Percentiles rank a stretch among this genome's conserved stretches.
Conservation (phyloP, 352 stramenopile species). For the Aphanomyces stellatus region DNA sequence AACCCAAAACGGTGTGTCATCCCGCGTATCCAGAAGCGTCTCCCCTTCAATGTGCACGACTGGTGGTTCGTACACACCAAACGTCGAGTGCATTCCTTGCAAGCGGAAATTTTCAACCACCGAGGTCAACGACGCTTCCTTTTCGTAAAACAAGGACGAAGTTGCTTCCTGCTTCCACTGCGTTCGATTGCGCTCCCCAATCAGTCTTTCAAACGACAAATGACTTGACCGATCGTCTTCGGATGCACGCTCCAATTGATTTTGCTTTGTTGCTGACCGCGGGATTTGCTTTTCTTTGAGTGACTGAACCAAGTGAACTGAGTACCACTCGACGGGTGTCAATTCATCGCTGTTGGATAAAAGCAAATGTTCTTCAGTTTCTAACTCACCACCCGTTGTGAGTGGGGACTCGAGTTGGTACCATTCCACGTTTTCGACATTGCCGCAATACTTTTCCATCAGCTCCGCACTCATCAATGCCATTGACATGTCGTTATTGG, state of each 20-base stretch:
- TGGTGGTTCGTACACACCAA: conserved; percentile 44
- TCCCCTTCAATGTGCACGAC: conserved; percentile 27
- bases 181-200: neutral
- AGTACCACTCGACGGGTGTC: conserved; percentile 78
- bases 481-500: conserved; percentile 20
- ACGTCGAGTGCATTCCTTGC: conserved; percentile 47
- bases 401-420: conserved; percentile 32
- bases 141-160: conserved; percentile 15
- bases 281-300: conserved; percentile 37
- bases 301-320: conserved; percentile 62
- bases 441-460: conserved; percentile 39
- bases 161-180: conserved; percentile 19
- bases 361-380: conserved; percentile 73
- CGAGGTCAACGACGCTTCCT: neutral
- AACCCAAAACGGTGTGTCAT: conserved; percentile 28
- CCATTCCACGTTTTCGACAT: conserved; percentile 25
- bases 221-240: conserved; percentile 23
- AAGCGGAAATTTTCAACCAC: conserved; percentile 29
- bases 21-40: conserved; percentile 33
- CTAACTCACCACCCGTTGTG: conserved; percentile 51
- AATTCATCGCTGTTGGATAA: conserved; percentile 76
- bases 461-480: conserved; percentile 33
- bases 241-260: neutral
- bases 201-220: conserved; percentile 41
- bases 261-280: neutral